Evolutionary conservation across 768 basidiomycete genomes (phyloP), one percentile per base, ranked within the genome.

Genomic region (Trametes villosa): DNA sequence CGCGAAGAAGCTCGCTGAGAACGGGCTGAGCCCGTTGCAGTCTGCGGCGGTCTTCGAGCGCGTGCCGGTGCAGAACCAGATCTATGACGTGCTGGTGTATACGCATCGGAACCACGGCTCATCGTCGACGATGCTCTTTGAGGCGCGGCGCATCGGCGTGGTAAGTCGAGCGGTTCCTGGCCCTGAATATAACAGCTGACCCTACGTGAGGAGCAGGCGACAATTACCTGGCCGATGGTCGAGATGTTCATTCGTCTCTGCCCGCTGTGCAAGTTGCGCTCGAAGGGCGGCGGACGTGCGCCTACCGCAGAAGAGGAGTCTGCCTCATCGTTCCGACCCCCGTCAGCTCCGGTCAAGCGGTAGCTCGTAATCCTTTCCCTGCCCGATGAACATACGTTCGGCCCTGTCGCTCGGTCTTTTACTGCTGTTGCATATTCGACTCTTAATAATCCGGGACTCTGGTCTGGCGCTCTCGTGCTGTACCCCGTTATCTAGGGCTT

Each of bases 151-250:
- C 53, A 78, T 86, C 17, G 84, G 86, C 63, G 83, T 88, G 61
- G 88, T 89, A 67, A 74, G 86, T 76, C 27, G 31, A 9, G 34
- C 27, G 11, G 61, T 44, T 36, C 51, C 53, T 51, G 40, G 34
- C 38, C 48, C 34, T 54, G 54, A 31, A 24, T 45, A 22, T 22
- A 20, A 22, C 9, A 13, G 13, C 52, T 53, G 49, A 55, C 44
- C 59, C 26, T 59, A n/a, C n/a, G 33, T 30, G 60, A 22, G 59
- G 50, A 40, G n/a, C 45, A 89, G 88, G 81, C 86, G 27, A 78
- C 77, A 24, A 81, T 89, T 55, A 88, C 87, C 9, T 89, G 86
- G 87, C 85, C 88, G 4, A 89, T 89, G 85, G 79, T 83, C 6
- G 88, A 89, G 69, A 80, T 84, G 36, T 89, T 89, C 71, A 76